Evolutionary conservation across 805 yeast species (phyloP).

Genomic region (Ogataea angusta): DNA sequence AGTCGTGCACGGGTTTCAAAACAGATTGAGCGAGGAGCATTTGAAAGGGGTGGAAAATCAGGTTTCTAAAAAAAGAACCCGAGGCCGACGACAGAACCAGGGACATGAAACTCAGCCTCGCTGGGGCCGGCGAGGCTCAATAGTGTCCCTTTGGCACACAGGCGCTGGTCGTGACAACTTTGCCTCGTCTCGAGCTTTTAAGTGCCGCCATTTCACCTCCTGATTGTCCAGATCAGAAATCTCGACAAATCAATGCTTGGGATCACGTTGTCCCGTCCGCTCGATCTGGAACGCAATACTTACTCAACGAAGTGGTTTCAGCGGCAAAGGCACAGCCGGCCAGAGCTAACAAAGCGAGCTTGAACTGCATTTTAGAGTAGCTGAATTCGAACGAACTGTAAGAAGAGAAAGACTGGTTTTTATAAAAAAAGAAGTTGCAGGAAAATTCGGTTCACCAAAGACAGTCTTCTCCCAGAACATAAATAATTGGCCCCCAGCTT

Average conservation of each 20-base stretch:
- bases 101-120: background rate
- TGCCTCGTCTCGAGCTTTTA: background rate
- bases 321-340: constrained; percentile 46
- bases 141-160: background rate
- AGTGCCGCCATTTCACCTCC: background rate
- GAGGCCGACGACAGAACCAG: background rate
- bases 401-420: constrained; percentile 9
- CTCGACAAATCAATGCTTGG: background rate
- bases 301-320: constrained; percentile 37
- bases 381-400: constrained; percentile 1
- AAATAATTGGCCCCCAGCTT: constrained; percentile 10
- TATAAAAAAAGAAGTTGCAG: constrained; percentile 6
- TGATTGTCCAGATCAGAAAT: background rate
- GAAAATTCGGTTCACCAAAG: constrained; percentile 8
- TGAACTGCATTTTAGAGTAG: constrained; percentile 48
- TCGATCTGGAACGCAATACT: constrained; percentile 22
- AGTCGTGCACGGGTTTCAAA: constrained; percentile 3
- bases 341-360: constrained; percentile 46
- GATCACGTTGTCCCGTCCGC: background rate
- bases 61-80: constrained; percentile 6
- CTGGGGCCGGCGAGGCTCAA: background rate
- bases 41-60: background rate
- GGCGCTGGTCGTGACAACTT: background rate
- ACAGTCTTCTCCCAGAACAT: constrained; percentile 4
- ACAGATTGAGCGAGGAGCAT: background rate